These are phyloP conservation scores for Babesia ovis DNA, from an alignment of 169 alveolate genomes.

Conservation along the genomic window DNA sequence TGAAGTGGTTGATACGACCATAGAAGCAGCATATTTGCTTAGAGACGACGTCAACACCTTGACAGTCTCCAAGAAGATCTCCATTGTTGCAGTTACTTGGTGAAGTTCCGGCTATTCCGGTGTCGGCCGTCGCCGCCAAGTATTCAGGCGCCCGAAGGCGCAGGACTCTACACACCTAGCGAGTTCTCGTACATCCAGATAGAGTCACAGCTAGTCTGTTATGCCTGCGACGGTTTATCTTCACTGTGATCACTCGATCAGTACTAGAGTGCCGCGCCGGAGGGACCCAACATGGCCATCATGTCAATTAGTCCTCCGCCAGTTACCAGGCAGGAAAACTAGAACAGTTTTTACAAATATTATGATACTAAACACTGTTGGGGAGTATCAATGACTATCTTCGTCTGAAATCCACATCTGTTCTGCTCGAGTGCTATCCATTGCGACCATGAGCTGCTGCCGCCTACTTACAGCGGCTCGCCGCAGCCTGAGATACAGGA, in stretches of 20 bases:
- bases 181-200: neutral
- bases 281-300: neutral
- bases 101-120: neutral
- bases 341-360: too few relatives aligned
- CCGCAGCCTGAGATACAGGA: conserved; percentile 72
- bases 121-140: neutral
- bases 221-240: neutral
- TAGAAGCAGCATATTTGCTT: conserved; percentile 51
- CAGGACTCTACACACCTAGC: conserved; percentile 5
- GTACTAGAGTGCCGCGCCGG: neutral
- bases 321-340: too few relatives aligned
- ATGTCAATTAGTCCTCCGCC: neutral
- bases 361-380: neutral
- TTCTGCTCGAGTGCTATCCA: neutral
- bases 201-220: neutral
- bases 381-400: neutral
- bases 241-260: neutral
- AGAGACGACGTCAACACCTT: conserved; percentile 43
- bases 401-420: neutral
- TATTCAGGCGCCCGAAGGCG: conserved; percentile 10
- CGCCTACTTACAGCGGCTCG: conserved; percentile 48
- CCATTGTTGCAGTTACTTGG: conserved; percentile 25
- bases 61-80: conserved; percentile 50
- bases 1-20: conserved; percentile 32
- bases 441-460: neutral